Evolutionary conservation across 2,329 filamentous ascomycete species (phyloP), one percentile per base, ranked within the genome.

Genomic region (Paraphoma chrysanthemicola): DNA sequence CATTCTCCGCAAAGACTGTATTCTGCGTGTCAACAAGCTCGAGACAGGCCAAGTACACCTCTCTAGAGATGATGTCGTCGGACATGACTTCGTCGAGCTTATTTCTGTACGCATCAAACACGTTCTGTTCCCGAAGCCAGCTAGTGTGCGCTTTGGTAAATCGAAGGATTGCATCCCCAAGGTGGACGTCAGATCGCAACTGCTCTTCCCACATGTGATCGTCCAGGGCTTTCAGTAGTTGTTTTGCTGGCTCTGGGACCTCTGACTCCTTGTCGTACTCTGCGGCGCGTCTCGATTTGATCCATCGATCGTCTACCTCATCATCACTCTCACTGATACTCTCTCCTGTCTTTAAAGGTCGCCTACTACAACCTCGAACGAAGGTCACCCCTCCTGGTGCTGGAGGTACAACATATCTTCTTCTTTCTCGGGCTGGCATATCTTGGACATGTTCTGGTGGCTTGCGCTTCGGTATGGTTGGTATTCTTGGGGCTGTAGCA

Each of bases 271-370:
- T 63, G 2, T 60, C 54, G 5, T 68, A 68, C 11, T 71, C 54
- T 28, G 58, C 58, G 5, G 39, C 67, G 67, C 55, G 75, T 29
- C 71, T 74, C 8, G 71, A 64, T 1, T 64, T 47, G 6, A 80
- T 54, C 77, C 79, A 80, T 2, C 54, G 55, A 28, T 74, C 70
- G 42, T 80, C 77, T 0, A 74, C 57, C 6, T 79, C 78, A 43
- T 80, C 76, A 29, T 82, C 80, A 59, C 78, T 80, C 52, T 81
- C 79, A 45, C 72, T 78, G 14, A 81, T 60, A 4, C 60, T 44
- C 47, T 80, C 78, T 7, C 76, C 79, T 33, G 74, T 67, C 7
- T 60, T 46, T 2, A 82, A 59, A 2, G 66, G 67, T 9, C 77
- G 68, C 58, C 80, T 81, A 1, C 76, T 76, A 2, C 66, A 60